Base-by-base conservation (phyloP, 257 asterid species). In the Solanum acaule region DNA sequence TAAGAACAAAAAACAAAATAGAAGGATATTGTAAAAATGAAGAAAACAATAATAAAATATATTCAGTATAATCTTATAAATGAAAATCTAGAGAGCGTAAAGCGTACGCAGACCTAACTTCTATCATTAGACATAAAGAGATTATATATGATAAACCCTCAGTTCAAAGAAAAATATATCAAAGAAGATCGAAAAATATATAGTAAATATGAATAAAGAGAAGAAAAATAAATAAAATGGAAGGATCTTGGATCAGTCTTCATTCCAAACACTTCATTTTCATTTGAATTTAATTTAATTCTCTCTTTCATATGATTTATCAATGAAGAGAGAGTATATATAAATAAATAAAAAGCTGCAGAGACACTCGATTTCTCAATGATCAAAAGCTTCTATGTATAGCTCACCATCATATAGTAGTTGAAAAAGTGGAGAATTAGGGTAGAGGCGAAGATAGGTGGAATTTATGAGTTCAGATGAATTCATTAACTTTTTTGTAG, bases 191-290 rank as follows among this genome's bases (percentile, higher is more conserved):
- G 0, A 31, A 49, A 38, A 65, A 33, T 25, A 2, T 56, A 0
- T 56, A 6, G 63, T 52, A 52, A 52, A 52, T 52, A n/a, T 34
- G 22, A 65, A 40, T 52, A 52, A 29, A 38, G 23, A 38, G 9
- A 15, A 20, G 52, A 86, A 37, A 44, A 13, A 16, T 34, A 9
- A 33, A 68, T 6, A 70, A 70, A 78, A 40, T 78, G 61, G 78
- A 29, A 42, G 63, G 90, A 93, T 91, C 93, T 93, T 91, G 93
- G 93, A 91, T 89, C 98, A 94, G 95, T 90, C 98, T 94, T 86
- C 98, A 93, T 92, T 95, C 96, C 98, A 88, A 90, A 95, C 98
- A 52, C 96, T 94, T 88, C 88, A 89, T 89, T 87, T 88, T 83
- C 67, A 86, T 82, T 65, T 88, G 81, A 88, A 34, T 88, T n/a